phyloP scores from a whole-genome alignment of 2,329 filamentous ascomycete genomes.

The Aspergillus sojae region DNA sequence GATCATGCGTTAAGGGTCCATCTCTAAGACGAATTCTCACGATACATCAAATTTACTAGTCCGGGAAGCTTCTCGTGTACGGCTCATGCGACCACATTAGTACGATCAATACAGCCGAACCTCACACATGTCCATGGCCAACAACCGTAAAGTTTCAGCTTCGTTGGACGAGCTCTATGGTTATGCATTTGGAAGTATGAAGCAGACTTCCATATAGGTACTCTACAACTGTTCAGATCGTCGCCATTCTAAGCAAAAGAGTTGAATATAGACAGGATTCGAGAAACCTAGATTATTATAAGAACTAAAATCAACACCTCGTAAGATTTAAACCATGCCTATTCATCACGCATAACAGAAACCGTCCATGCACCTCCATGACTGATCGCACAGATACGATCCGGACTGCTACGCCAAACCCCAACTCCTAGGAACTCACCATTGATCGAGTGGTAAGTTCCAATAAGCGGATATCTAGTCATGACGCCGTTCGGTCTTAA shows the following conservation, averaged over 20 bases:
- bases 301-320: not conserved
- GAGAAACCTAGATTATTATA: not conserved
- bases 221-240: not conserved
- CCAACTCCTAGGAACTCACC: slow-evolving; percentile 29
- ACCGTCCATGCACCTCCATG: slow-evolving; percentile 20
- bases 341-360: slow-evolving; percentile 13
- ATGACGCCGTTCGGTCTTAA: not conserved
- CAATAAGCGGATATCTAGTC: slow-evolving; percentile 21
- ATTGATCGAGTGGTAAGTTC: slow-evolving; percentile 29
- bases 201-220: not conserved
- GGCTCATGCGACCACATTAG: not conserved
- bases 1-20: too few relatives aligned
- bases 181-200: not conserved
- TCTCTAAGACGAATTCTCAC: too few relatives aligned
- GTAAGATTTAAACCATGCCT: not conserved
- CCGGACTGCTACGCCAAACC: slow-evolving; percentile 27
- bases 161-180: not conserved
- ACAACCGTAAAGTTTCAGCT: not conserved
- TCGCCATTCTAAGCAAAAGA: too few relatives aligned
- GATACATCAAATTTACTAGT: not conserved
- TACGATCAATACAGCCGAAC: not conserved
- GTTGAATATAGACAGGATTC: not conserved
- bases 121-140: not conserved
- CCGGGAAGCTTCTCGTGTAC: not conserved
- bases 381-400: slow-evolving; percentile 20